Percentiles rank a stretch among this genome's conserved stretches.
Conservation (phyloP, 768 basidiomycete species). For the Pulveroboletus ravenelii region DNA sequence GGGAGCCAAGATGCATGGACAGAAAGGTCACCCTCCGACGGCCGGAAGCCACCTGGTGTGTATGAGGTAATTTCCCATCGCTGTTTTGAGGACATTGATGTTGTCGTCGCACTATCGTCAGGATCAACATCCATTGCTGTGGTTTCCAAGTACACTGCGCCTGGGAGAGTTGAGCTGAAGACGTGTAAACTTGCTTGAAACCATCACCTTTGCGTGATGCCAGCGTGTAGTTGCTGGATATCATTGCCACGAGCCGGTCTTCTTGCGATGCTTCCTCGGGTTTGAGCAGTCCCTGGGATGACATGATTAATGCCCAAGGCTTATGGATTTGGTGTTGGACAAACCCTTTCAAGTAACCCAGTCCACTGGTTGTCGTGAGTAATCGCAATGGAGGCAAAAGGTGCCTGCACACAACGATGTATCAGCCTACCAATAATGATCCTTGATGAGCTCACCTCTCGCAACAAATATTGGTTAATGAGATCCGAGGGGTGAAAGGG, state of each 20-base stretch:
- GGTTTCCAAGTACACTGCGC: neutral
- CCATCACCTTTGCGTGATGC: neutral
- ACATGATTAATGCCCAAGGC: neutral
- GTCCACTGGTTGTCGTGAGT: slow-evolving; percentile 11
- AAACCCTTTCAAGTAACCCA: slow-evolving; percentile 2
- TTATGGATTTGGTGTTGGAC: neutral
- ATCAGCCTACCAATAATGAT: neutral
- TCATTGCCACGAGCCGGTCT: neutral
- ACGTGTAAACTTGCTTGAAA: no score
- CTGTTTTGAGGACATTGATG: neutral
- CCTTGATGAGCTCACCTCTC: neutral
- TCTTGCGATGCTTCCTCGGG: neutral
- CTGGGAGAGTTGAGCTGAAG: neutral
- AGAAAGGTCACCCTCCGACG: neutral
- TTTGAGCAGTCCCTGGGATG: neutral
- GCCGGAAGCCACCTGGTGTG: neutral
- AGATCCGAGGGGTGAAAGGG: slow-evolving; percentile 11
- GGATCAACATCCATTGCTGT: neutral
- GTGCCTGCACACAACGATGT: neutral
- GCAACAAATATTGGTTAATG: slow-evolving; percentile 7
- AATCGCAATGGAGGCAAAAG: slow-evolving; percentile 7
- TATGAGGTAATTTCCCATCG: neutral
- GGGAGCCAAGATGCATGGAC: no score
- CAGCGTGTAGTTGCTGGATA: neutral
- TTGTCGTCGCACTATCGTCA: neutral